Base-by-base conservation (phyloP, 371 early-diverging fungal species). In the Umbelopsis sp. region DNA sequence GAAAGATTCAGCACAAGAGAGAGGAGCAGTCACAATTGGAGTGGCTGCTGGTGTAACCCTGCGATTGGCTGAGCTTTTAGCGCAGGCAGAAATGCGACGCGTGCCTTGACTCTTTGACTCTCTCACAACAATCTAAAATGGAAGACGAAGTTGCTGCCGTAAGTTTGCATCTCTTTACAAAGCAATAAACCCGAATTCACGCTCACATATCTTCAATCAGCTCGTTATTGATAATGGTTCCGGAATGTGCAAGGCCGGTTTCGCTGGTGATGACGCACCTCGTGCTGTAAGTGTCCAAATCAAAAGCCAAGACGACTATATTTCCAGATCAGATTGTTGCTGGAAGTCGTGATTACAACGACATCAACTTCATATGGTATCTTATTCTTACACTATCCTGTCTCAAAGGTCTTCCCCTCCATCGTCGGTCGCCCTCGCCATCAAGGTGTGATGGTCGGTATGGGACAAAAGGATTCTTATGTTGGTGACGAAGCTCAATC, bases 211-310 rank as follows among this genome's bases (percentile, higher is more conserved):
- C 25, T 32, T 66, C 87, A 70, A 89, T 7, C 75, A 83, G 83
- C 74, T 83, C 63, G 84, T 97, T 78, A 94, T 99, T 83, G 96
- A 99, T 88, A 99, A 99, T 89, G 99, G 99, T 79, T 99, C 99
- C 84, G 99, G 99, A 84, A 98, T 99, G 97, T 99, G 99, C 91
- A 99, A 99, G 89, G 99, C 99, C 86, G 99, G 99, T 80, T 99
- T 99, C 83, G 99, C 99, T 81, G 99, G 99, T 79, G 99, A 99
- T 87, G 99, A 99, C 84, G 99, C 99, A 65, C 99, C 99, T 69
- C 94, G 98, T 82, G 97, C 98, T 75, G 99, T 95, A 91, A 89
- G 93, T 93, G 8, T 48, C n/a, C 18, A 7, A n/a, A n/a, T 20
- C 48, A 12, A 41, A 22, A 41, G 48, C 48, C 48, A 48, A 48